Conservation (phyloP, 257 asterid genomes). For the Salvia splendens region DNA sequence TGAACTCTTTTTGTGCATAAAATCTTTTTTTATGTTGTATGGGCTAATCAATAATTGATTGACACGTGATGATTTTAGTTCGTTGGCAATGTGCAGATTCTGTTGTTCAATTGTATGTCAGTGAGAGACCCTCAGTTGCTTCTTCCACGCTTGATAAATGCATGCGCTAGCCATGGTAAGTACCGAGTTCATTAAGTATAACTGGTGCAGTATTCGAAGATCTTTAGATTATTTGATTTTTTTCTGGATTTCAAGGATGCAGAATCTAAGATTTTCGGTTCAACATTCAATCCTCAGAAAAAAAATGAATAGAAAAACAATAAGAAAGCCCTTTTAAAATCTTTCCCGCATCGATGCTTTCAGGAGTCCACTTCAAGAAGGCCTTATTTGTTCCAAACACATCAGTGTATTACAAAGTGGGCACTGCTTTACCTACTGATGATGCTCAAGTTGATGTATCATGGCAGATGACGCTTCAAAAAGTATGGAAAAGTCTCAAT, state of each 20-base stretch:
- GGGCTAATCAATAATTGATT: constrained; percentile 1
- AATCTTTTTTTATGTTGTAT: constrained; percentile 6
- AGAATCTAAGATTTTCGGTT: constrained; percentile 16
- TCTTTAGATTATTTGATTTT: constrained; percentile 1
- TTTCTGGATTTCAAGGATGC: constrained; percentile 17
- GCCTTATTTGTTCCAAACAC: constrained; percentile 91
- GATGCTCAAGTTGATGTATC: constrained; percentile 81
- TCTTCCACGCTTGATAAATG: constrained; percentile 73
- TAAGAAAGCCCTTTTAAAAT: not conserved
- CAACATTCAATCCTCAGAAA: not conserved
- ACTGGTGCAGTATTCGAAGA: not conserved
- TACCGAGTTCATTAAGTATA: constrained; percentile 27
- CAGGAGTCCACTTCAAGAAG: constrained; percentile 84
- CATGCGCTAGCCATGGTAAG: constrained; percentile 84
- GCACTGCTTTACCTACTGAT: constrained; percentile 48
- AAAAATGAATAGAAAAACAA: not conserved
- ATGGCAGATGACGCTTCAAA: constrained; percentile 90
- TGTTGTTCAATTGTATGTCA: constrained; percentile 96
- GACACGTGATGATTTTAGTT: constrained; percentile 24
- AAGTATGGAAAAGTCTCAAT: constrained; percentile 75
- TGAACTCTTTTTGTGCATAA: constrained; percentile 6
- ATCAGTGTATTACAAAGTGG: constrained; percentile 89
- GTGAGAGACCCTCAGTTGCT: constrained; percentile 94
- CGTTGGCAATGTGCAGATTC: constrained; percentile 63
- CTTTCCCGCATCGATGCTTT: constrained; percentile 25